These are phyloP conservation scores for Glebionis coronaria DNA, from an alignment of 129 eudicot genomes.

Conservation along the genomic window DNA sequence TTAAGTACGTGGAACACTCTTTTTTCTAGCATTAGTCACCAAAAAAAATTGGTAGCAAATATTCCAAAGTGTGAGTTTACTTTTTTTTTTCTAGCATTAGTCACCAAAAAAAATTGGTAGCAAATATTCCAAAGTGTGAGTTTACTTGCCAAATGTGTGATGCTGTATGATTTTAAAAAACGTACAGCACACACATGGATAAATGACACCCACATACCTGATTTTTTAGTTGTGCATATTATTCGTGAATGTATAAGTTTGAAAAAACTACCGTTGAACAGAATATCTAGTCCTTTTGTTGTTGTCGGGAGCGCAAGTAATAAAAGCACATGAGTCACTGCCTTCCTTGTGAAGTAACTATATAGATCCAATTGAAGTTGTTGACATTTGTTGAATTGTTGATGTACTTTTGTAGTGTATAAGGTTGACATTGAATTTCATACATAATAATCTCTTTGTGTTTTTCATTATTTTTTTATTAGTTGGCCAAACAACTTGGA, in stretches of 20 bases:
- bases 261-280: conserved; percentile 20
- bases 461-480: neutral
- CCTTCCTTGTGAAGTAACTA: conserved; percentile 30
- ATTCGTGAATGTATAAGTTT: conserved; percentile 9
- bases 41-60: no score
- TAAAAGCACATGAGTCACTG: conserved; percentile 10
- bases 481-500: conserved; percentile 10
- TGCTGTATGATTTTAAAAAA: no score
- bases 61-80: no score
- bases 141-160: no score
- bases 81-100: no score
- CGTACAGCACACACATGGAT: neutral
- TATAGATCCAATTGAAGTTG: neutral
- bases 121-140: no score
- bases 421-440: conserved; percentile 18
- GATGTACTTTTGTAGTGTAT: neutral
- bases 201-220: neutral
- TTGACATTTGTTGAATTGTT: conserved; percentile 7
- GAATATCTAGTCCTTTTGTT: conserved; percentile 5
- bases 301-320: conserved; percentile 14
- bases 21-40: no score
- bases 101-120: no score
- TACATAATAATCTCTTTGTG: neutral
- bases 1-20: no score
- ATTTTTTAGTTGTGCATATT: neutral